Evolutionary conservation across 306 rosid genomes (phyloP).

Genomic region (Aeschynomene evenia): DNA sequence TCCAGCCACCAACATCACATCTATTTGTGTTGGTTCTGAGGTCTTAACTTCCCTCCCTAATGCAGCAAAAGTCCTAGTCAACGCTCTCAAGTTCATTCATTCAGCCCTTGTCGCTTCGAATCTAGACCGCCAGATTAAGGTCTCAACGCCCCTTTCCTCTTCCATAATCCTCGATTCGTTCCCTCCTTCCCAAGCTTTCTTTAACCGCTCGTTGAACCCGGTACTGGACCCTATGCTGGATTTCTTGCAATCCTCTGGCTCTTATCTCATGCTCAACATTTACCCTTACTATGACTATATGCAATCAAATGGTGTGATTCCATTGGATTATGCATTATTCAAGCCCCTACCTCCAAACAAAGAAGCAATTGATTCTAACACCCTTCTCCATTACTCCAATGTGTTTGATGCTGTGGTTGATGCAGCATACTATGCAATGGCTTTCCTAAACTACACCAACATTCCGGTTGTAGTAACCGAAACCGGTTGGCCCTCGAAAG

Average conservation of each 20-base stretch:
- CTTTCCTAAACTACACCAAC: constrained; percentile 67
- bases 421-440: constrained; percentile 76
- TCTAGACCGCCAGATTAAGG: constrained; percentile 71
- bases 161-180: constrained; percentile 77
- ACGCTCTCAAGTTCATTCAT: constrained; percentile 66
- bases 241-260: constrained; percentile 69
- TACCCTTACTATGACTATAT: constrained; percentile 87
- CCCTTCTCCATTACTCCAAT: constrained; percentile 76
- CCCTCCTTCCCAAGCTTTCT: constrained; percentile 91
- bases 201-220: constrained; percentile 59
- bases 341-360: constrained; percentile 69
- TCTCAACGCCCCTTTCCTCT: constrained; percentile 74
- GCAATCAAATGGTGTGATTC: constrained; percentile 79
- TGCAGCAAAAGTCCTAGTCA: constrained; percentile 70
- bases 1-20: constrained; percentile 80
- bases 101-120: constrained; percentile 80
- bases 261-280: constrained; percentile 71
- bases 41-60: constrained; percentile 66
- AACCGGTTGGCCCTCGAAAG: constrained; percentile 87
- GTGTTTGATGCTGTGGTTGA: constrained; percentile 86
- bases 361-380: constrained; percentile 85
- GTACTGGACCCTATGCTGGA: constrained; percentile 71
- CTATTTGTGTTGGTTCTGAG: constrained; percentile 81
- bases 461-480: constrained; percentile 73
- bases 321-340: constrained; percentile 76